Base-by-base conservation (phyloP, 2,329 filamentous ascomycete species). In the Mariannaea sp. region DNA sequence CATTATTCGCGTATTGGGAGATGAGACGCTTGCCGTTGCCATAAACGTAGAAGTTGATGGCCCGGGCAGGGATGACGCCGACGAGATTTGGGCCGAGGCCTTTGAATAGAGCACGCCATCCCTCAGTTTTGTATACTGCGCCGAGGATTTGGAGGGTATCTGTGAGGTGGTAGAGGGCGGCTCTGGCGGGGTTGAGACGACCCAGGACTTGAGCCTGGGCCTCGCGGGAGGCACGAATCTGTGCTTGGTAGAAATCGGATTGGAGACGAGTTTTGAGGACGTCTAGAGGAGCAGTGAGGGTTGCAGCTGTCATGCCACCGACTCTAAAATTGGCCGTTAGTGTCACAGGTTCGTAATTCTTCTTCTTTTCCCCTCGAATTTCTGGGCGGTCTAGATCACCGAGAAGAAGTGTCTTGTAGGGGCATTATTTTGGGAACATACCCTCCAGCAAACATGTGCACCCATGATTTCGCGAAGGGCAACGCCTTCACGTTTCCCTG, bases 21-120 rank as follows among this genome's bases (percentile, higher is more conserved):
- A 95, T 86, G 41, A 95, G 76, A 26, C 88, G 81, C 76, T 97
- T 97, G 61, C 91, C 88, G 69, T 96, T 97, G 44, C 91, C 91
- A 70, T 97, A 96, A 12, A 90, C 86, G 75, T 87, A 96, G 72
- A 97, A 97, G 72, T 95, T 96, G 74, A 97, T 97, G 46, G 89
- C 87, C 56, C 92, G 82, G 14, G 92, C 92, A 1, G 92, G 92
- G 7, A 97, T 88, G 2, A 96, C 92, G 51, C 93, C 92, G 7
- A 94, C 80, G 7, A 97, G 79, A 71, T 96, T 97, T 1, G 93
- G 92, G 0, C 92, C 92, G 3, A 97, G 80, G 17, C 93, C 93
- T 71, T 96, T 96, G 80, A 97, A 97, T 4, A 97, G 80, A 9
- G 91, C 92, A 45, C 91, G 84, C 77, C 87, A 88, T 17, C 93